Evolutionary conservation across 805 yeast genomes (phyloP).

Genomic region (Ogataea wickerhamii): DNA sequence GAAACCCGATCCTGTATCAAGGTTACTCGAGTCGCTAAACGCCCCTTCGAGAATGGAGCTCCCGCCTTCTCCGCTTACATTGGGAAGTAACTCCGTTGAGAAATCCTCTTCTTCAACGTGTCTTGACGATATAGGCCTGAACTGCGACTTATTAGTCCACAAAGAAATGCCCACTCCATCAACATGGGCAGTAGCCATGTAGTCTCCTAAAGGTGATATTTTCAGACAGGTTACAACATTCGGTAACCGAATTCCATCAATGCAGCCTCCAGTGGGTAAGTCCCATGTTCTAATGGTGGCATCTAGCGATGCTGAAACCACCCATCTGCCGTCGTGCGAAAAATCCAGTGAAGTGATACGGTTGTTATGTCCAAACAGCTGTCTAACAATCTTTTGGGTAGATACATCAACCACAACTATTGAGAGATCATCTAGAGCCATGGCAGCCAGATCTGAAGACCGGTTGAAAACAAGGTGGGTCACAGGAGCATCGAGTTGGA

Average conservation of each 20-base stretch:
- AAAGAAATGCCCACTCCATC: conserved; percentile 83
- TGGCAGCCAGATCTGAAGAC: conserved; percentile 78
- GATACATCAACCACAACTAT: conserved; percentile 78
- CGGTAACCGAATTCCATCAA: conserved; percentile 80
- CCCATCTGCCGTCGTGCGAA: conserved; percentile 94
- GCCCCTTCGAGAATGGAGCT: conserved; percentile 75
- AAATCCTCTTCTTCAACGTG: conserved; percentile 77
- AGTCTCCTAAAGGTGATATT: conserved; percentile 84
- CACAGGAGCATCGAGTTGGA: conserved; percentile 71
- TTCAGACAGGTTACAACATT: conserved; percentile 77
- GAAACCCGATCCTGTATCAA: conserved; percentile 27
- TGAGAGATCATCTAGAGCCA: conserved; percentile 81
- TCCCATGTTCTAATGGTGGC: conserved; percentile 95
- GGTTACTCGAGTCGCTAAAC: conserved; percentile 39
- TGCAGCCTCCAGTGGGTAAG: conserved; percentile 93
- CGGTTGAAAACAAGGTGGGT: conserved; percentile 75
- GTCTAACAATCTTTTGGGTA: conserved; percentile 81
- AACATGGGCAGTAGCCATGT: conserved; percentile 89
- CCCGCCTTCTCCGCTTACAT: conserved; percentile 76
- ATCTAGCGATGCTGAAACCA: conserved; percentile 79
- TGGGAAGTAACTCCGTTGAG: conserved; percentile 60
- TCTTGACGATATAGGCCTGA: conserved; percentile 69
- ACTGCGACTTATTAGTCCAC: conserved; percentile 91
- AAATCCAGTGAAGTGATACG: conserved; percentile 85
- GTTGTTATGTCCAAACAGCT: conserved; percentile 84